Evolutionary conservation across 495 filamentous ascomycete species (phyloP), one percentile per base, ranked within the genome.

Genomic region (Hamigera avellanea): DNA sequence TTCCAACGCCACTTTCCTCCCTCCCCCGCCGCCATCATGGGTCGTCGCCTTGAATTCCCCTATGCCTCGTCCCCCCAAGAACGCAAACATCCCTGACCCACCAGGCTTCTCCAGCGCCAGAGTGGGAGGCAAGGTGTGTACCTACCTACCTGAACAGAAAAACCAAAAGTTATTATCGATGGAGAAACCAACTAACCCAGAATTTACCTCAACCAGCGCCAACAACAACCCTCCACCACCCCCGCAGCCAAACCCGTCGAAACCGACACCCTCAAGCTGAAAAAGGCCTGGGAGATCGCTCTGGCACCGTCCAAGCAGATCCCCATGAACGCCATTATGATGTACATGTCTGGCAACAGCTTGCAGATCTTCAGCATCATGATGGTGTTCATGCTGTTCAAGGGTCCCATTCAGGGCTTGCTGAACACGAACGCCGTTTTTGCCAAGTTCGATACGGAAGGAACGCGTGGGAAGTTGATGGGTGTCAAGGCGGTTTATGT

Each of bases 331-430:
- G 86, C 76, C 31, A 87, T 99, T 62, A 94, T 95, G 81, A 96
- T 96, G 88, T 99, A 99, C 72, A 96, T 99, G 93, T 94, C 91
- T 40, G 91, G 91, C 50, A 96, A 95, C 64, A 85, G 83, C 39
- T 78, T 99, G 17, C 91, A 99, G 62, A 95, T 99, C 43, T 99
- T 99, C 70, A 86, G 79, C 61, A 95, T 99, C 55, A 95, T 96
- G 86, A 96, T 96, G 91, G 87, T 95, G 6, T 86, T 83, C 46
- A 95, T 95, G 84, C 75, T 94, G 30, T 99, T 99, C 74, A 95
- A 95, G 68, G 89, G 81, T 43, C 91, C 91, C 10, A 75, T 96
- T 37, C 75, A 83, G 61, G 91, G 86, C 31, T 64, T 99, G 30
- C 54, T 93, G 30, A 69, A 61, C 33, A 84, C 86, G 32, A 82